Base-by-base conservation (phyloP, 129 eudicot species). In the Artemisia argyi region DNA sequence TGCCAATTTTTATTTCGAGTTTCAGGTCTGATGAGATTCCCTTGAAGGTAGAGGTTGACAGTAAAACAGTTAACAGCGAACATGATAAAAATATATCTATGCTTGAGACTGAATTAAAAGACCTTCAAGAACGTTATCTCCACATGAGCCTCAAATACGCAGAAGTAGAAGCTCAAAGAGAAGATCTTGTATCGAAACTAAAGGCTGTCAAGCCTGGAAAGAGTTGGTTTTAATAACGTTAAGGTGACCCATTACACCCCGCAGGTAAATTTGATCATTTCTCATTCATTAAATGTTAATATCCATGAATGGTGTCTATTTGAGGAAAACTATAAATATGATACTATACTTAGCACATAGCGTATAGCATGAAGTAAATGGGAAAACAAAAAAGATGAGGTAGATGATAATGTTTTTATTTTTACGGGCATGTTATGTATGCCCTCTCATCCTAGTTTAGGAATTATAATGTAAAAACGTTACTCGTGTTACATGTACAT, bases 71-170 rank as follows among this genome's bases (percentile, higher is more conserved):
- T 39, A 48, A 63, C 57, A 76, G 59, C 73, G 81, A 65, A 44
- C 30, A 72, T 20, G 71, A 83, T 53, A 81, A 75, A 55, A 78
- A 77, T 50, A 42, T 66, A 59, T 54, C 82, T 7, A 22, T 50
- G 73, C 83, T 86, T 7, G 86, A 84, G 76, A 67, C 69, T 0
- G 96, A 89, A 68, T 74, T 89, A 52, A 75, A 68, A 75, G 96
- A 89, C 18, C 78, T 89, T 69, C 89, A 79, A 61, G 92, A 89
- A 19, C 83, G 85, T 14, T 89, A 86, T 76, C 81, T 89, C 58
- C 71, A 89, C 71, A 86, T 86, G 87, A 89, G 96, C 76, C 88
- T 89, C 44, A 86, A 82, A 72, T 89, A 84, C 18, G 96, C 96
- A 18, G 89, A 89, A 72, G 96, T 86, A 48, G 92, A 89, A 73